phyloP scores from a whole-genome alignment of 1,284 basidiomycete genomes.

The Papiliotrema flavescens region DNA sequence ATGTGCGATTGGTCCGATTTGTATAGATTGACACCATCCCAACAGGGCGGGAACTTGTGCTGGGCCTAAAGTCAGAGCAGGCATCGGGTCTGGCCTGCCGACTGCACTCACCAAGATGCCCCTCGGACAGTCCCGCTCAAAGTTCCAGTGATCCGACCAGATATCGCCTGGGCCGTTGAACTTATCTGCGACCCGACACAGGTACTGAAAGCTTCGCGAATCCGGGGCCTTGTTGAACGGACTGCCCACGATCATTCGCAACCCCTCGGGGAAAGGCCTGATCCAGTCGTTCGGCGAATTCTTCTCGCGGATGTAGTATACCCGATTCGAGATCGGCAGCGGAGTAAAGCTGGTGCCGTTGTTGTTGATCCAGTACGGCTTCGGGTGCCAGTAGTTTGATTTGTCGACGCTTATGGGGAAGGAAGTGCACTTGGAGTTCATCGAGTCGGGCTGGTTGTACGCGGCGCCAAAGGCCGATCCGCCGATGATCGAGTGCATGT shows the following conservation, averaged over 20 bases:
- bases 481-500: conserved; percentile 22
- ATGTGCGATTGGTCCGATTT: conserved; percentile 28
- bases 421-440: conserved; percentile 18
- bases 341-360: conserved; percentile 15
- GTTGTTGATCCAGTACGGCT: conserved; percentile 17
- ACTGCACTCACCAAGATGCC: conserved; percentile 8
- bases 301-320: conserved; percentile 33
- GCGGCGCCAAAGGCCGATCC: conserved; percentile 29
- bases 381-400: conserved; percentile 34
- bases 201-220: conserved; percentile 20
- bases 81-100: neutral
- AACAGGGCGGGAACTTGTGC: conserved; percentile 34
- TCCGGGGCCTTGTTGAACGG: conserved; percentile 22
- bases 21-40: conserved; percentile 37
- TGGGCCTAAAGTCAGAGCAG: conserved; percentile 18
- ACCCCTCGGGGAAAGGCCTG: conserved; percentile 31
- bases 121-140: conserved; percentile 22
- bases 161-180: conserved; percentile 9
- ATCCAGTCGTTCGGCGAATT: conserved; percentile 15
- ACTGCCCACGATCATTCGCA: conserved; percentile 34
- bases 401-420: conserved; percentile 31
- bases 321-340: neutral
- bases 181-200: conserved; percentile 17
- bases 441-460: conserved; percentile 25
- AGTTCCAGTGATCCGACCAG: conserved; percentile 27